Percentiles rank a stretch among this genome's conserved stretches.
phyloP scores from a whole-genome alignment of 208 protist genomes.

The Leptomonas pyrrhocoris region DNA sequence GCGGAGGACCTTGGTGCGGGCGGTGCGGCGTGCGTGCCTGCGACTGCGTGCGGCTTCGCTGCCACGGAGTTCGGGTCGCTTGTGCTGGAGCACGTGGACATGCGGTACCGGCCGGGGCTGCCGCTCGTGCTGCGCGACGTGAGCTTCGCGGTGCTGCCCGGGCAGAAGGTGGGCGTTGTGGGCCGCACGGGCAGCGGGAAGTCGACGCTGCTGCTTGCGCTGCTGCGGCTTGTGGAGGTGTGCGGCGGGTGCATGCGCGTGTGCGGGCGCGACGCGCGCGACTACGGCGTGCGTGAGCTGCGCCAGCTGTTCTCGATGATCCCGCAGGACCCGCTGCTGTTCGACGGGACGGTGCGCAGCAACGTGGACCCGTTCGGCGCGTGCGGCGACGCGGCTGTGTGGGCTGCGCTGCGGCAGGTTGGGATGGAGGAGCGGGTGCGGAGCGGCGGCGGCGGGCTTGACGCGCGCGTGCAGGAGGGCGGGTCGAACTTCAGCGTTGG shows the following conservation, averaged over 20 bases:
- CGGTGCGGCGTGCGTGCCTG: background rate
- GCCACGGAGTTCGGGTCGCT: slow-evolving; percentile 31
- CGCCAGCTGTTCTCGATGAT: slow-evolving; percentile 80
- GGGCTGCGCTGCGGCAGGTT: slow-evolving; percentile 52
- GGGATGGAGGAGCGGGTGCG: slow-evolving; percentile 45
- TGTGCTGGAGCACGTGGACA: slow-evolving; percentile 57
- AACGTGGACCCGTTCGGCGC: slow-evolving; percentile 77
- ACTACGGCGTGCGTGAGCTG: slow-evolving; percentile 51
- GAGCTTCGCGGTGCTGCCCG: no score
- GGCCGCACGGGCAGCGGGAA: no score
- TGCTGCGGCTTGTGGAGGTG: slow-evolving; percentile 69
- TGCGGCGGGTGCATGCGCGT: slow-evolving; percentile 56
- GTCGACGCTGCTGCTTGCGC: no score
- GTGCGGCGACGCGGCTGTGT: slow-evolving; percentile 48
- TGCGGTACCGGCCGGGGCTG: slow-evolving; percentile 87
- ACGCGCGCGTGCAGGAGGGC: slow-evolving; percentile 58
- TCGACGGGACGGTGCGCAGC: slow-evolving; percentile 71
- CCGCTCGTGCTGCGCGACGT: no score
- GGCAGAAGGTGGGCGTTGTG: no score
- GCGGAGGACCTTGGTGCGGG: slow-evolving; percentile 35
- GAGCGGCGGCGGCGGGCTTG: slow-evolving; percentile 32
- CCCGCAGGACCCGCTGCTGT: slow-evolving; percentile 84
- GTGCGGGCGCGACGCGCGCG: slow-evolving; percentile 35
- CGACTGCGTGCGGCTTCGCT: background rate
- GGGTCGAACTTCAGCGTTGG: slow-evolving; percentile 73